Evolutionary conservation across 2,329 filamentous ascomycete genomes (phyloP), one percentile per base, ranked within the genome.

Genomic region (Colletotrichum tanaceti): DNA sequence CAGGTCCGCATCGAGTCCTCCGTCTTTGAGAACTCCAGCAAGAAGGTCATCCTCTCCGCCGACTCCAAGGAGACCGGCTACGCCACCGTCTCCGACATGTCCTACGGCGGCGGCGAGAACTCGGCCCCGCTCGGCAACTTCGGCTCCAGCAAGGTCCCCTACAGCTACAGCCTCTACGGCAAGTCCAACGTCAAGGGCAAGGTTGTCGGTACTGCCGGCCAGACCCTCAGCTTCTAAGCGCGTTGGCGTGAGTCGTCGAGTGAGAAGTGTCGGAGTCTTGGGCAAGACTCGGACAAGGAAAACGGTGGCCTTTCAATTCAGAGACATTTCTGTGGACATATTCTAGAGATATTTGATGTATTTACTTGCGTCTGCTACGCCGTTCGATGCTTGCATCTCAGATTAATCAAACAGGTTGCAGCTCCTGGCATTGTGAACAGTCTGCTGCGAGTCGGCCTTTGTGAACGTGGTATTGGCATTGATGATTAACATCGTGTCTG

Each of bases 1-100:
- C 81, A 88, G 75, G 79, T 88, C 13, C 82, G 88, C 22, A 82
- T 89, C 18, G 84, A 89, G 79, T 87, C 85, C 58, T 84, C 84
- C 63, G 78, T 79, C 71, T 88, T 87, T 72, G 79, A 79, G 52
- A 80, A 77, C 71, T 76, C 78, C 43, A 80, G 80, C 72, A 74
- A 73, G 66, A 74, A 72, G 54, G 77, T 77, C 50, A 76, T 82
- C 60, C 76, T 77, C 72, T 81, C 77, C 58, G 76, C 74, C 58
- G 79, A 84, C 75, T 83, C 80, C 64, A 74, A 80, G 69, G 64
- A 76, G 64, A 78, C 77, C 13, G 82, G 82, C 57, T 81, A 79
- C 67, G 81, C 79, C 54, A 79, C 80, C 13, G 77, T 78, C 65
- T 76, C 77, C 55, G 82, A 84, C 58, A 80, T 83, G 35, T 73